Evolutionary conservation across 495 filamentous ascomycete species (phyloP).

Genomic region (Hypoxylon fuscum): DNA sequence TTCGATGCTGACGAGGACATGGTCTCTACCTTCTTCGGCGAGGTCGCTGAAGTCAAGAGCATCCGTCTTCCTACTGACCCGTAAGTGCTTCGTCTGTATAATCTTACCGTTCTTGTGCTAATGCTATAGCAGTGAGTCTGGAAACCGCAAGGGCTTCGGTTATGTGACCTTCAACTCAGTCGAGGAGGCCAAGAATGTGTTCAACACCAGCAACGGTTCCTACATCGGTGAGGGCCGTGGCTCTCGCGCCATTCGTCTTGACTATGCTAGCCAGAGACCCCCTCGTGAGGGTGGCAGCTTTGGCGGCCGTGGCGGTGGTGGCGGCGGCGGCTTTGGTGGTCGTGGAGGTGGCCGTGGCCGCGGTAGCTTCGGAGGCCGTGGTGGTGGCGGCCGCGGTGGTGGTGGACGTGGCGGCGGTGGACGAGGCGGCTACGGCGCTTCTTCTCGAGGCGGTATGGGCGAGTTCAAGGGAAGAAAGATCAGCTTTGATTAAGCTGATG

Average conservation of each 20-base stretch:
- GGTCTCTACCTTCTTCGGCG: constrained; percentile 77
- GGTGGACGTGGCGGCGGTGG: constrained; percentile 52
- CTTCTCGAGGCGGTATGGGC: constrained; percentile 35
- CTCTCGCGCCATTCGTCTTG: constrained; percentile 81
- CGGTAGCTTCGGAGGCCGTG: constrained; percentile 50
- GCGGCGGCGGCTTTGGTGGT: constrained; percentile 58
- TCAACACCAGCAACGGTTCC: constrained; percentile 76
- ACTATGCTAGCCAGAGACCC: constrained; percentile 84
- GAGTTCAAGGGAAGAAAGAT: constrained; percentile 91
- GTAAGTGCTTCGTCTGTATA: constrained; percentile 51
- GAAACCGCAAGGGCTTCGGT: constrained; percentile 91
- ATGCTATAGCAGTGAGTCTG: constrained; percentile 69
- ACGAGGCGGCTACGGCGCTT: constrained; percentile 55
- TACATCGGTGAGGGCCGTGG: constrained; percentile 68
- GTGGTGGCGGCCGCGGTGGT: constrained; percentile 55
- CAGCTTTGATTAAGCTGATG: constrained; percentile 76
- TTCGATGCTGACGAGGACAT: constrained; percentile 84
- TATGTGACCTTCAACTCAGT: constrained; percentile 87
- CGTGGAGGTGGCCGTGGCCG: constrained; percentile 58
- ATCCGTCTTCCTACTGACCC: constrained; percentile 90
- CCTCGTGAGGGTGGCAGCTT: constrained; percentile 59
- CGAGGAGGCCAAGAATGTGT: constrained; percentile 84
- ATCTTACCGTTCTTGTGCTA: constrained; percentile 40
- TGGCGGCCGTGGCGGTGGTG: constrained; percentile 57
- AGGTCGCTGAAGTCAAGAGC: constrained; percentile 73